phyloP scores from a whole-genome alignment of 345 rosid genomes.

The Salix exigua region DNA sequence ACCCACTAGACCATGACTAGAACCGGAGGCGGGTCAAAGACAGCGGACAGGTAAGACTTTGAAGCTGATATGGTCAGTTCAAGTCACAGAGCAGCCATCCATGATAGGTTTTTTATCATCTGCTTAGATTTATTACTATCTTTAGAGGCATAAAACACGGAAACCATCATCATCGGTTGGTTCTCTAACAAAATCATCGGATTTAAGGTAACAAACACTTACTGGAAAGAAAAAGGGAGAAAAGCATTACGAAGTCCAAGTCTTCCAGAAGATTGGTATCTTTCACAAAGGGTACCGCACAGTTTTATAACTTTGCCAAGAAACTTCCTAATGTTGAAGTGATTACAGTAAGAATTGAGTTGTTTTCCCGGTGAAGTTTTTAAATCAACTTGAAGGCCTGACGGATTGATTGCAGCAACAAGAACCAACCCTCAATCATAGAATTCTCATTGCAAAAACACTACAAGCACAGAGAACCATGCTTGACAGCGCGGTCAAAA shows the following conservation, averaged over 20 bases:
- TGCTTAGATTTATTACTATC: neutral
- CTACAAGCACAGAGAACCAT: no score
- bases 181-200: neutral
- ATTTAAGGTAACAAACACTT: neutral
- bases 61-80: neutral
- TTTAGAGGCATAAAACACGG: neutral
- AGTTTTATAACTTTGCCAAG: neutral
- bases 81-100: neutral
- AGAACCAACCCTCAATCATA: no score
- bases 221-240: neutral
- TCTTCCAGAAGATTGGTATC: neutral
- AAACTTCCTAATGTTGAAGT: neutral
- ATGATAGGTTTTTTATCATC: no score
- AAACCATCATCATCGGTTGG: neutral
- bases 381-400: no score
- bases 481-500: no score
- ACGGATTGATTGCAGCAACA: no score
- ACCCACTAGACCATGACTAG: no score
- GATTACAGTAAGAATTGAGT: no score
- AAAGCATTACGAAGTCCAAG: neutral
- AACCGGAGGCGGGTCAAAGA: no score
- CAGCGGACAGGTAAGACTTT: neutral
- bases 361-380: no score
- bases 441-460: no score
- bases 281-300: neutral